These are phyloP conservation scores for Suhomyces pyralidae DNA, from an alignment of 805 yeast genomes.

Conservation along the genomic window DNA sequence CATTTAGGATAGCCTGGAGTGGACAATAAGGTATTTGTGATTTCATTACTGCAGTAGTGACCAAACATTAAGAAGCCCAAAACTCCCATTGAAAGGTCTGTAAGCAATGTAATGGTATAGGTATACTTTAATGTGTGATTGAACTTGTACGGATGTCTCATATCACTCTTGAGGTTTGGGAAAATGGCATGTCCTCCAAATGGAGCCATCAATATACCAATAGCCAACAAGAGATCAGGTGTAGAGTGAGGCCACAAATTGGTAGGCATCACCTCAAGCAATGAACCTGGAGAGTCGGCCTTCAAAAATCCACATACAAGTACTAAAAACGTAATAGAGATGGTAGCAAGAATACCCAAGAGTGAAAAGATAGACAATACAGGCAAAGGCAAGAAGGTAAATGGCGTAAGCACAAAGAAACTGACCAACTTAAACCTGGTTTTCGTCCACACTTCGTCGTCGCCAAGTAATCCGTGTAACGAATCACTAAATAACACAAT, in stretches of 20 bases:
- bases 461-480: conserved; percentile 43
- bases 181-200: conserved; percentile 86
- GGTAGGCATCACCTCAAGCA: conserved; percentile 45
- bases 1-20: conserved; percentile 67
- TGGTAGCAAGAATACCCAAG: conserved; percentile 55
- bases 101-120: conserved; percentile 53
- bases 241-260: conserved; percentile 30
- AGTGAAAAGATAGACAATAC: conserved; percentile 53
- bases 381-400: conserved; percentile 60
- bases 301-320: conserved; percentile 45
- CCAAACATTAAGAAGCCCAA: conserved; percentile 85
- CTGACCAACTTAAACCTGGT: conserved; percentile 62
- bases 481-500: conserved; percentile 61
- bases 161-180: conserved; percentile 72
- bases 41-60: conserved; percentile 58
- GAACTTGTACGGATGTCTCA: conserved; percentile 68
- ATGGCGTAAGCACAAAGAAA: conserved; percentile 72
- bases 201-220: conserved; percentile 71
- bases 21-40: conserved; percentile 69
- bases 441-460: conserved; percentile 36
- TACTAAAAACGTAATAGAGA: conserved; percentile 46
- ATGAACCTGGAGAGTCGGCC: conserved; percentile 51
- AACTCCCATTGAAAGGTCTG: conserved; percentile 61
- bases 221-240: conserved; percentile 44
- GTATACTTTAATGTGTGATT: conserved; percentile 50